These are phyloP conservation scores for Typha latifolia DNA, from an alignment of 176 grass and related monocot species.

Conservation along the genomic window DNA sequence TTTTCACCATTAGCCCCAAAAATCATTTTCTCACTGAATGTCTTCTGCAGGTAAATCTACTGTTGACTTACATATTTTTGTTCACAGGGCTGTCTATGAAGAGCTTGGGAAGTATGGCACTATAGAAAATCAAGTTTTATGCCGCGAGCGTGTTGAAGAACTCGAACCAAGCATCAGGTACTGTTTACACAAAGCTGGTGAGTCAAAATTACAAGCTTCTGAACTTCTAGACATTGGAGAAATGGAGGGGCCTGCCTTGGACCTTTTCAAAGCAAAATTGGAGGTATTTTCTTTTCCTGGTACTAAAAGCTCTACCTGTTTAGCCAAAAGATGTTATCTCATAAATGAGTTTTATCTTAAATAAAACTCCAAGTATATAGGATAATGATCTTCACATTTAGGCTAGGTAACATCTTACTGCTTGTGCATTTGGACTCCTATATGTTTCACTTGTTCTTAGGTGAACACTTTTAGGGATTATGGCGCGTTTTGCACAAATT, in stretches of 20 bases:
- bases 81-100: slow-evolving; percentile 76
- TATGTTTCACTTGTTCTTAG: too few relatives aligned
- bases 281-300: slow-evolving; percentile 42
- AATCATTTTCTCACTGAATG: not conserved
- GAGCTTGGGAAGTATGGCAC: slow-evolving; percentile 87
- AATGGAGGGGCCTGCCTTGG: slow-evolving; percentile 82
- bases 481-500: too few relatives aligned
- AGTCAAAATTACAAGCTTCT: slow-evolving; percentile 74
- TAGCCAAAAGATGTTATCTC: not conserved
- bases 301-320: slow-evolving; percentile 1
- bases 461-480: too few relatives aligned
- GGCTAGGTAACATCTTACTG: too few relatives aligned
- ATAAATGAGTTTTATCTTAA: not conserved
- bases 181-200: slow-evolving; percentile 86
- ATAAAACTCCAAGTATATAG: too few relatives aligned
- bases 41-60: not conserved
- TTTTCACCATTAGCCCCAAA: not conserved
- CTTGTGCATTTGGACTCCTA: too few relatives aligned
- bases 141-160: slow-evolving; percentile 83
- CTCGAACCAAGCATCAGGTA: slow-evolving; percentile 96
- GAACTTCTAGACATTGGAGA: slow-evolving; percentile 73
- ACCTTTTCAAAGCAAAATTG: slow-evolving; percentile 83
- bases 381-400: too few relatives aligned
- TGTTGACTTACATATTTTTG: slow-evolving; percentile 9
- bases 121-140: slow-evolving; percentile 96